Evolutionary conservation across 2,329 filamentous ascomycete genomes (phyloP).

Genomic region (Canariomyces notabilis): DNA sequence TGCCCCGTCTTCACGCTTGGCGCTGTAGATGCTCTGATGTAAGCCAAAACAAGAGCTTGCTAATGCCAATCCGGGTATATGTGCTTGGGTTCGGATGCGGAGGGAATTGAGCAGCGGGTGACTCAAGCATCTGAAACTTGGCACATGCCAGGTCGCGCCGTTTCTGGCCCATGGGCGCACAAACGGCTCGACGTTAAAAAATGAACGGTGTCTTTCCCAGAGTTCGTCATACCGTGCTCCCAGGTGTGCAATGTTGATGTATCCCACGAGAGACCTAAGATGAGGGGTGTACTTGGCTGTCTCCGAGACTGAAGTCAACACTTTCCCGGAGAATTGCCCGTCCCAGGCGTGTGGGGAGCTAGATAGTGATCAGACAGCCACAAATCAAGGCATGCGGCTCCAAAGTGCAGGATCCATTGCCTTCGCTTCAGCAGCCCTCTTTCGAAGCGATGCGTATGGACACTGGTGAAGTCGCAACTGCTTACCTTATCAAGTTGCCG

Average conservation of each 20-base stretch:
- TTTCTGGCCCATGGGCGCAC: neutral
- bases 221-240: no score
- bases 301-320: neutral
- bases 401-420: neutral
- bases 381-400: neutral
- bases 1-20: no score
- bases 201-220: no score
- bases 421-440: neutral
- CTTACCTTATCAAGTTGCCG: slow-evolving; percentile 5
- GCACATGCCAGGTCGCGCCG: neutral
- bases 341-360: neutral
- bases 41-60: neutral
- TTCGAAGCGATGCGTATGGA: no score
- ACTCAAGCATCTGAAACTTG: no score
- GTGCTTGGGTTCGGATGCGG: neutral
- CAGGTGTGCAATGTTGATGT: no score
- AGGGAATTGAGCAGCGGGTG: neutral
- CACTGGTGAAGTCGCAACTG: no score
- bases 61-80: neutral
- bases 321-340: neutral
- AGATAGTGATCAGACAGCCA: neutral
- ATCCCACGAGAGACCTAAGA: neutral
- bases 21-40: neutral
- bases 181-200: no score
- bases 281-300: no score